Evolutionary conservation across 345 rosid genomes (phyloP), one percentile per base, ranked within the genome.

Genomic region (Ailanthus altissimus): DNA sequence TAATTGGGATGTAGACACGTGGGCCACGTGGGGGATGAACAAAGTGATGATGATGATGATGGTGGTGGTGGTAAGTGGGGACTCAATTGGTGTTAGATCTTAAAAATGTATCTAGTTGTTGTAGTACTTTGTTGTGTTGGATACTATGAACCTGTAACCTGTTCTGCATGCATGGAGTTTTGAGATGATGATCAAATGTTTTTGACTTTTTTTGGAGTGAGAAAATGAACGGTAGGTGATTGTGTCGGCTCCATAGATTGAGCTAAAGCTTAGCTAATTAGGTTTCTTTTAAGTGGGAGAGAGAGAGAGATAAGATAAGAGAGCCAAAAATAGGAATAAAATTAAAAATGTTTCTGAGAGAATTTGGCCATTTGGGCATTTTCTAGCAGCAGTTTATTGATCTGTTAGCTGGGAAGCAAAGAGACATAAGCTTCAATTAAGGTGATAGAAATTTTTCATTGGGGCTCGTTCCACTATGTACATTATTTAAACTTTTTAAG

Each of bases 1-100:
- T 78, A 78, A 84, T 72, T 77, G 14, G 5, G 89, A 88, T 82
- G 84, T 79, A 46, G 90, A 88, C 87, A 76, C 83, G 74, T 72
- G 90, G 88, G 85, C 83, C 87, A 82, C 3, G 3, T 32, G 38
- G 38, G 38, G 38, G 38, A 32, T 13, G 10, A n/a, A 36, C 63
- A 75, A n/a, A 76, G 63, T 64, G 53, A 61, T 78, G 56, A 75
- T 50, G 38, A 32, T 3, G 38, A 32, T 32, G 38, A 32, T 32
- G 38, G 3, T 1, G 38, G 1, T n/a, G n/a, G n/a, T n/a, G n/a
- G n/a, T n/a, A n/a, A 4, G n/a, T 72, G 63, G 78, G 86, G 84
- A 70, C 82, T 50, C 9, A 59, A 58, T 61, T 28, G 8, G 82
- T 75, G 83, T 61, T 66, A 70, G 78, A 81, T 82, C 70, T 65